Evolutionary conservation across 2,329 filamentous ascomycete genomes (phyloP).

Genomic region (Colletotrichum sp.): DNA sequence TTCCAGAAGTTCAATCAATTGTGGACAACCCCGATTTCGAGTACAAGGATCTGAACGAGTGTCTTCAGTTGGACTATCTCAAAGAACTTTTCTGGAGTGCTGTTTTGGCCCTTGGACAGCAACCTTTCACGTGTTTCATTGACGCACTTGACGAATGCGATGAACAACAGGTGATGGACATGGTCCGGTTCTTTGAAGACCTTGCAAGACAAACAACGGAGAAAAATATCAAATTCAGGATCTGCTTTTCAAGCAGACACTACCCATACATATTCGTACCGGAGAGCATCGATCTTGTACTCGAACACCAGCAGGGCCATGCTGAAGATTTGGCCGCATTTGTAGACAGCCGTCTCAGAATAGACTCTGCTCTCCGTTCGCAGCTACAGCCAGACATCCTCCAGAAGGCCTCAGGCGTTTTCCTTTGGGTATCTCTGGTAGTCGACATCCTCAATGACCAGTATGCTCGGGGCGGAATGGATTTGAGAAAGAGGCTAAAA

Average conservation of each 20-base stretch:
- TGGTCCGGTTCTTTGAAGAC: not conserved
- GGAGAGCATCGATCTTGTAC: slow-evolving; percentile 28
- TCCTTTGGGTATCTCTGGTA: slow-evolving; percentile 48
- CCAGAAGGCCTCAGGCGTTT: slow-evolving; percentile 43
- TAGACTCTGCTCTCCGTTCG: not conserved
- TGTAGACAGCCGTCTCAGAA: slow-evolving; percentile 32
- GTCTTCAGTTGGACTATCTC: slow-evolving; percentile 13
- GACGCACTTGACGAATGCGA: not conserved
- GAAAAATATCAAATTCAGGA: not conserved
- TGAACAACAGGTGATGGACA: not conserved
- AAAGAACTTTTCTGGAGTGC: not conserved
- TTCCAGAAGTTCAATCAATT: not conserved
- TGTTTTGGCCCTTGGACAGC: not conserved
- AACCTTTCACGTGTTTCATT: not conserved
- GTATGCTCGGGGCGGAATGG: slow-evolving; percentile 27
- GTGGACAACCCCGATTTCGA: not conserved
- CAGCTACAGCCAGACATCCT: slow-evolving; percentile 28
- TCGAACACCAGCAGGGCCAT: slow-evolving; percentile 42
- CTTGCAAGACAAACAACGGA: not conserved
- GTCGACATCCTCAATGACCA: slow-evolving; percentile 44
- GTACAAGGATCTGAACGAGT: slow-evolving; percentile 30
- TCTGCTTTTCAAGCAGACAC: not conserved
- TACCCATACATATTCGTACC: not conserved
- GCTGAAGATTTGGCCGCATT: slow-evolving; percentile 38
- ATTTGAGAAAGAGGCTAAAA: slow-evolving; percentile 31